Evolutionary conservation across 2,329 filamentous ascomycete species (phyloP).

Genomic region (Escovopsis sp.): DNA sequence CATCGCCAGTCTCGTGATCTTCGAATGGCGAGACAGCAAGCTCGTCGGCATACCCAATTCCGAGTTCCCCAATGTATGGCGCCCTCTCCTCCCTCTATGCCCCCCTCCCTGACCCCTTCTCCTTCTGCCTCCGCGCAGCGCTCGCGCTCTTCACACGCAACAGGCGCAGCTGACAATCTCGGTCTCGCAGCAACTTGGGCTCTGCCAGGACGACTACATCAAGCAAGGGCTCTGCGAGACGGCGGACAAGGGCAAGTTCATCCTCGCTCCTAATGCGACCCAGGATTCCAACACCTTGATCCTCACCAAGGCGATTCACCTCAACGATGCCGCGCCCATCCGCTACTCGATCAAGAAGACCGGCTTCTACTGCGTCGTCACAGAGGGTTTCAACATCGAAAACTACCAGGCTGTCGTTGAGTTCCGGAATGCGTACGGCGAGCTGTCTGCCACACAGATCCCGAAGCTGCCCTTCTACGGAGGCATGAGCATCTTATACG

Average conservation of each 20-base stretch:
- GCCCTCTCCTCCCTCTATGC: conserved; percentile 1
- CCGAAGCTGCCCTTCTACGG: conserved; percentile 96
- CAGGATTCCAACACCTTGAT: conserved; percentile 56
- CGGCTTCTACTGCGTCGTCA: conserved; percentile 89
- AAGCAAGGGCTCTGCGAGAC: conserved; percentile 55
- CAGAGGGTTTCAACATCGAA: conserved; percentile 49
- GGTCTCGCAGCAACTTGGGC: conserved; percentile 1
- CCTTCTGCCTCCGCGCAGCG: no score
- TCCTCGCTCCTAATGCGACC: conserved; percentile 62
- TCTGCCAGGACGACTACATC: conserved; percentile 64
- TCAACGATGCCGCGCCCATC: conserved; percentile 58
- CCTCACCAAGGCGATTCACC: conserved; percentile 63
- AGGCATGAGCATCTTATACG: conserved; percentile 84
- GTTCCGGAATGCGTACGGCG: conserved; percentile 91
- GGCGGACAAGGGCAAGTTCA: conserved; percentile 70
- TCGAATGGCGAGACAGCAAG: conserved; percentile 80
- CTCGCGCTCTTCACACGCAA: conserved; percentile 25
- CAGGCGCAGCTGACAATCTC: conserved; percentile 12
- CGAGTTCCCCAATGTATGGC: conserved; percentile 36
- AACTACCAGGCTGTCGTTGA: conserved; percentile 72
- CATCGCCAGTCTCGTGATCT: conserved; percentile 71
- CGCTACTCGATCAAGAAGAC: conserved; percentile 80
- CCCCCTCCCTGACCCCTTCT: no score
- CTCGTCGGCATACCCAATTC: conserved; percentile 56
- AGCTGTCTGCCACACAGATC: conserved; percentile 88